Base-by-base conservation (phyloP, 2,329 filamentous ascomycete genomes). In the Hypoxylon sp. region DNA sequence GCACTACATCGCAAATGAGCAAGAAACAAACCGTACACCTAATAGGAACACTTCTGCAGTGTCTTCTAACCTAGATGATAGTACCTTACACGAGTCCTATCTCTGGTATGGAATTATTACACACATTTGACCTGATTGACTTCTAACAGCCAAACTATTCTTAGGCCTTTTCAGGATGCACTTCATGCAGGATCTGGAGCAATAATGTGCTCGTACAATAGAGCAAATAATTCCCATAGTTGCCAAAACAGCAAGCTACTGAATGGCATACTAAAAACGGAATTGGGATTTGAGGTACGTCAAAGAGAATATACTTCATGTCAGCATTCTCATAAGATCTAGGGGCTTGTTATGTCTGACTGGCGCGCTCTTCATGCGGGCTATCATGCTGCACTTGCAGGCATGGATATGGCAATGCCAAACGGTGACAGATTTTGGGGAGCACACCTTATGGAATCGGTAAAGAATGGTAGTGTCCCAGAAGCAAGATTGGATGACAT, bases 1-100 rank as follows among this genome's bases (percentile, higher is more conserved):
- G 78, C 90, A 92, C 73, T 90, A 83, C 50, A 78, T 92, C 17
- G 84, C 81, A 39, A 92, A 92, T 69, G 90, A 92, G 76, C 90
- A 92, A 75, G 90, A 92, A 74, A 88, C 77, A 14, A 73, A 88
- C 91, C 79, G 88, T 65, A 56, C 17, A 42, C 56, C 11, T 52
- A 31, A 11, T 51, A 19, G 31, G n/a, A 54, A 14, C 5, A 37
- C 6, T 37, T 46, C 29, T n/a, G 39, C 10, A 31, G 35, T 78
- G 22, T 81, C 80, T 63, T 80, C 80, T 11, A 84, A 86, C 59
- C 80, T 86, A 22, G 84, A 86, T 50, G 87, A 88, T 70, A 79
- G 84, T 5, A 84, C 86, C 2, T 78, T 88, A 68, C 86, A 87
- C 69, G 87, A 88, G 74, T 77, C 88, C 1, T 89, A 88, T 68